Evolutionary conservation across 805 yeast species (phyloP), one percentile per base, ranked within the genome.

Genomic region (Starmerella stellata): DNA sequence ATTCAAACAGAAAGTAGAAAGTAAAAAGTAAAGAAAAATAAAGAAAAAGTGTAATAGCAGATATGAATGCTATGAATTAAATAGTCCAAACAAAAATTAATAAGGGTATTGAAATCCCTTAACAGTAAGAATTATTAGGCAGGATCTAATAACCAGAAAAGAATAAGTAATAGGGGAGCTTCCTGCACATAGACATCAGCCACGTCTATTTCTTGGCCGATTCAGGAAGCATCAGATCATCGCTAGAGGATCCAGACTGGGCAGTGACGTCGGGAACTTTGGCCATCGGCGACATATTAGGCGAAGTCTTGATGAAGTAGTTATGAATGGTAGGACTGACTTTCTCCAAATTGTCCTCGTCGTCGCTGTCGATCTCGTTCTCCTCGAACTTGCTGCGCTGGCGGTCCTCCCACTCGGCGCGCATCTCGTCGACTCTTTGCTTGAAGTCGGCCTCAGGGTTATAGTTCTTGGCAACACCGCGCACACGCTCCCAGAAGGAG

Each of bases 391-490:
- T 54, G 35, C 41, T 38, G 23, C 51, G 47, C 49, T 57, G 60
- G 39, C 51, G 49, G 32, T 49, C 52, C 46, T 53, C 57, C 62
- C 62, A 58, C 41, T 56, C 60, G 30, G 35, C 38, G 37, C 60
- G 54, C 52, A 58, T 46, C 45, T 55, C 59, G 28, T 54, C 58
- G 28, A 58, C 59, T 41, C 51, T 51, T 52, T 56, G 61, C 54
- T 57, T 52, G 56, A 53, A 55, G 44, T 58, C 63, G 21, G 52
- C 50, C 45, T 55, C 61, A 30, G 61, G 54, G 48, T 58, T 52
- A 54, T 58, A 58, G 48, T 52, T 40, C 54, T 57, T 58, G 42
- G 44, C 49, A 20, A 51, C 52, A 24, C 60, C 59, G 25, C 55
- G 44, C 38, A 47, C 39, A 34, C 54, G 50, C 54, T 58, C 63